These are phyloP conservation scores for Chrysochromulina parva DNA, from an alignment of 78 protist species.

Conservation along the genomic window DNA sequence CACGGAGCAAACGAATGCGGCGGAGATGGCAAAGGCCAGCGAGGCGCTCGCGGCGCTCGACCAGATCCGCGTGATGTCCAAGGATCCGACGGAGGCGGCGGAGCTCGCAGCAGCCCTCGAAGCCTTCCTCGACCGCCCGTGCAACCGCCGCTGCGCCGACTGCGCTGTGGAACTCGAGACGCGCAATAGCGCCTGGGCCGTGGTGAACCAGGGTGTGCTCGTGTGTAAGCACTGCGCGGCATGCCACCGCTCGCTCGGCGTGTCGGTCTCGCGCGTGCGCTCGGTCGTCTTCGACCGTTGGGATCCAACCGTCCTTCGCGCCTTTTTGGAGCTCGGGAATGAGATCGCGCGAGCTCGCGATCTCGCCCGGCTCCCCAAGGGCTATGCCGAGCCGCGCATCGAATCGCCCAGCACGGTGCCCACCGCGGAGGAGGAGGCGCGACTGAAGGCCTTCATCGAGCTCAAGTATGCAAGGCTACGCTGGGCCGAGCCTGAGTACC, in stretches of 20 bases:
- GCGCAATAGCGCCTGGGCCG: not conserved
- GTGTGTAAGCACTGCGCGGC: constrained; percentile 46
- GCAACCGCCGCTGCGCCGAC: constrained; percentile 15
- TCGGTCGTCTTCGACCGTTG: not conserved
- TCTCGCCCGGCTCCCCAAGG: not conserved
- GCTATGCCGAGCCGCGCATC: no score
- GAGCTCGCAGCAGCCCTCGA: not conserved
- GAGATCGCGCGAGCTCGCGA: not conserved
- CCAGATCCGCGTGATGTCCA: not conserved
- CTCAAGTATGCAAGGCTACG: not conserved
- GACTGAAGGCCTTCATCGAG: not conserved
- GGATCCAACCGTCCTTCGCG: not conserved
- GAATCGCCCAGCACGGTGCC: no score
- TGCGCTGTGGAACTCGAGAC: not conserved
- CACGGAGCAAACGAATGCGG: not conserved
- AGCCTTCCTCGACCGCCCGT: not conserved
- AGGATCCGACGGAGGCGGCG: not conserved
- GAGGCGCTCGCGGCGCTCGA: not conserved
- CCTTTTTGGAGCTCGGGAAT: not conserved
- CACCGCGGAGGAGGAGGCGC: no score
- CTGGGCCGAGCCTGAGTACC: not conserved
- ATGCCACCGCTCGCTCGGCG: constrained; percentile 39
- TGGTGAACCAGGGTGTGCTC: constrained; percentile 28
- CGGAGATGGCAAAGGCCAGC: not conserved
- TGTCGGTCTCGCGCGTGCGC: not conserved